These are phyloP conservation scores for Fomitiporia mediterranea DNA, from an alignment of 1,284 basidiomycete species.

Conservation along the genomic window DNA sequence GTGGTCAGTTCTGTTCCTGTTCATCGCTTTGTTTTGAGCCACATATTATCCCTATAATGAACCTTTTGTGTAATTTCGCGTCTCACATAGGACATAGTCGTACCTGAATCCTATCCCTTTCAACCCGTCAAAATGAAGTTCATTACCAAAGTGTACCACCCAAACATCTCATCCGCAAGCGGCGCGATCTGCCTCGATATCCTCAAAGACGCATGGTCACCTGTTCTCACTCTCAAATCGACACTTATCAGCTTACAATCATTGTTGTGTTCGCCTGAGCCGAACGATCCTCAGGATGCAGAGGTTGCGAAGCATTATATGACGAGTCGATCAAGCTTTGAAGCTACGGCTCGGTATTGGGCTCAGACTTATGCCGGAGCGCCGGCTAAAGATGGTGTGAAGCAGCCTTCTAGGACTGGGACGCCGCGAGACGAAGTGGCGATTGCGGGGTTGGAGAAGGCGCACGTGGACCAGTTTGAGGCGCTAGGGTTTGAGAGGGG, in stretches of 20 bases:
- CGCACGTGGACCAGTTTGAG: slow-evolving; percentile 73
- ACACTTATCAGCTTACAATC: slow-evolving; percentile 96
- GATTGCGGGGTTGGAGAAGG: slow-evolving; percentile 68
- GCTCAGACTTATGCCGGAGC: slow-evolving; percentile 85
- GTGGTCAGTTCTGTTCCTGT: slow-evolving; percentile 58
- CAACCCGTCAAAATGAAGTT: slow-evolving; percentile 99
- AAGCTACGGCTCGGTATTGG: slow-evolving; percentile 94
- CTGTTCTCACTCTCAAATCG: slow-evolving; percentile 93
- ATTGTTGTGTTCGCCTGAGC: slow-evolving; percentile 93
- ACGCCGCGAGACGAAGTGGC: slow-evolving; percentile 55
- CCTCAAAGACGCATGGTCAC: slow-evolving; percentile 89
- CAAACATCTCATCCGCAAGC: slow-evolving; percentile 92
- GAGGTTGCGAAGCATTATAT: slow-evolving; percentile 97
- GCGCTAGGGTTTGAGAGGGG: slow-evolving; percentile 64
- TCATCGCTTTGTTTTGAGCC: background rate
- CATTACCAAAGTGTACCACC: slow-evolving; percentile 95
- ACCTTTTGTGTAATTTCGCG: background rate
- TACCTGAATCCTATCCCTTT: slow-evolving; percentile 94
- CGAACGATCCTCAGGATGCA: slow-evolving; percentile 96
- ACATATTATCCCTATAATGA: background rate
- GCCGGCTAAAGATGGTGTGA: slow-evolving; percentile 33
- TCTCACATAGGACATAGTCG: slow-evolving; percentile 77
- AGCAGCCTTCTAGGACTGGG: slow-evolving; percentile 26
- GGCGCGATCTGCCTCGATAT: slow-evolving; percentile 90
- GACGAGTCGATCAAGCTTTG: slow-evolving; percentile 82